Evolutionary conservation across 805 yeast genomes (phyloP).

Genomic region (Lipomyces yamadae): DNA sequence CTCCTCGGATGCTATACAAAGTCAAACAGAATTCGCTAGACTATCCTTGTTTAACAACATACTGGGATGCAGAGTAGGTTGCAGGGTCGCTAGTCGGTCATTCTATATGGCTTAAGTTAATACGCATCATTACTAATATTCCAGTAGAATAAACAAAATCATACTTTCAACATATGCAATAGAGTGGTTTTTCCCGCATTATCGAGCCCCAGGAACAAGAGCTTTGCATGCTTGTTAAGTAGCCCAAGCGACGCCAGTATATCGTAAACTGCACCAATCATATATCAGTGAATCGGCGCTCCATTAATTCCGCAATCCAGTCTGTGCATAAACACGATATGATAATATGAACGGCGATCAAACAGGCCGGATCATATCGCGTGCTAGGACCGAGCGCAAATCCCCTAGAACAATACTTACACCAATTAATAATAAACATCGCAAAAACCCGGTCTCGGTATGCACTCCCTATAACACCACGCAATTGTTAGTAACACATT

Average conservation of each 20-base stretch:
- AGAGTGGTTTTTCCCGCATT: constrained; percentile 97
- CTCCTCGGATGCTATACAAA: constrained; percentile 79
- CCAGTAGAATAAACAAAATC: background rate
- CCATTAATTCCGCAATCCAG: background rate
- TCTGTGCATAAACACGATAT: background rate
- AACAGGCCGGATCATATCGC: background rate
- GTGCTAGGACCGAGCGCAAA: background rate
- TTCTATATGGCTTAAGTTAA: constrained; percentile 53
- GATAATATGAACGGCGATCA: background rate
- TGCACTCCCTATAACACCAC: background rate
- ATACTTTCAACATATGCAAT: constrained; percentile 71
- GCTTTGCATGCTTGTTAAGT: constrained; percentile 94
- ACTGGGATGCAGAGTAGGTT: constrained; percentile 94
- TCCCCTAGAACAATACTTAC: constrained; percentile 25
- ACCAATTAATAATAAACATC: constrained; percentile 41
- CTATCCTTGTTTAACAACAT: constrained; percentile 15
- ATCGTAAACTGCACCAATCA: constrained; percentile 61
- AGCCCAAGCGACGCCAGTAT: constrained; percentile 77
- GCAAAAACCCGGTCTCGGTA: background rate
- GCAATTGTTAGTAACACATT: background rate
- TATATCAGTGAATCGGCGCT: background rate
- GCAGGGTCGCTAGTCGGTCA: constrained; percentile 96
- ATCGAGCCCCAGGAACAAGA: constrained; percentile 93
- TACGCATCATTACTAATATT: background rate
- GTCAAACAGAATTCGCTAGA: background rate